Conservation (phyloP, 2,329 filamentous ascomycete species). For the Rachicladosporium sp. region DNA sequence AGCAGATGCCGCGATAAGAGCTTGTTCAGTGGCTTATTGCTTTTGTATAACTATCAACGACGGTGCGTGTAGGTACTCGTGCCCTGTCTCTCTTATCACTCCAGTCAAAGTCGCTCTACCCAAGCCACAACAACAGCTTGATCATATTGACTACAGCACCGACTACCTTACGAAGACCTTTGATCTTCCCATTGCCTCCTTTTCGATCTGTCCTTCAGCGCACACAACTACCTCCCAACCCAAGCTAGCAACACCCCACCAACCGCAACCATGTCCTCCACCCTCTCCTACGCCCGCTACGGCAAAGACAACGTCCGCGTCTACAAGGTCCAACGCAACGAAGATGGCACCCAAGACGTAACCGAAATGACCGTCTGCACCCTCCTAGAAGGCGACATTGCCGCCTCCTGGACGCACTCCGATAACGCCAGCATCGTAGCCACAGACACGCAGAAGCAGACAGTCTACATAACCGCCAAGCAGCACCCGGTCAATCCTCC, state of each 20-base stretch:
- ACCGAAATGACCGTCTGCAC: slow-evolving; percentile 92
- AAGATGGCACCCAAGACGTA: slow-evolving; percentile 69
- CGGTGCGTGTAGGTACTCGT: too few species aligned
- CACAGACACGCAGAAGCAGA: slow-evolving; percentile 98
- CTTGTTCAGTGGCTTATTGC: too few species aligned
- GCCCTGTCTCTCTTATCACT: too few species aligned
- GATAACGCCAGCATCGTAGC: slow-evolving; percentile 94
- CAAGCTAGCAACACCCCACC: not conserved
- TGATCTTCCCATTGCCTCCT: too few species aligned
- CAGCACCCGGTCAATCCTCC: slow-evolving; percentile 84
- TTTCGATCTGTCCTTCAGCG: not conserved
- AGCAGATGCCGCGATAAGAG: too few species aligned
- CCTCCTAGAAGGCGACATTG: slow-evolving; percentile 84
- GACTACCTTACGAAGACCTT: too few species aligned
- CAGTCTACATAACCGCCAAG: slow-evolving; percentile 77
- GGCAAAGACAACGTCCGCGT: slow-evolving; percentile 98
- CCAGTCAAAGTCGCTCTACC: too few species aligned
- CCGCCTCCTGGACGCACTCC: slow-evolving; percentile 74
- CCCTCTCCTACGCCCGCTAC: slow-evolving; percentile 53
- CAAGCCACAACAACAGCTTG: too few species aligned
- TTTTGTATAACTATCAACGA: too few species aligned
- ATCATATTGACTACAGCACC: too few species aligned
- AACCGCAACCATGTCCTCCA: slow-evolving; percentile 27
- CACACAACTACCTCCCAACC: too few species aligned
- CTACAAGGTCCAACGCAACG: slow-evolving; percentile 81